Evolutionary conservation across 495 filamentous ascomycete genomes (phyloP), one percentile per base, ranked within the genome.

Genomic region (Talaromyces nanjingensis): DNA sequence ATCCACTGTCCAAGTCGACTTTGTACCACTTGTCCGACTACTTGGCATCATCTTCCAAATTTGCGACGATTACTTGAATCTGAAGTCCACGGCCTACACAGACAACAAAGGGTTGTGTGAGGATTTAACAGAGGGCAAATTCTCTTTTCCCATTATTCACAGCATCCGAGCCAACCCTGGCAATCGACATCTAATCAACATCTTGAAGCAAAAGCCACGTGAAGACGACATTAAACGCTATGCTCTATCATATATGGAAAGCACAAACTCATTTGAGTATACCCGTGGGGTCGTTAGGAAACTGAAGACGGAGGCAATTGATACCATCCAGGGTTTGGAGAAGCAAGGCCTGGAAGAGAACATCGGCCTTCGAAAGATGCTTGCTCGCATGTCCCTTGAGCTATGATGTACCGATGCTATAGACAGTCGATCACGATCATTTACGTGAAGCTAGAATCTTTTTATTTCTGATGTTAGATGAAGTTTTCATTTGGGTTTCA

Each of bases 131-230:
- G 91, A 96, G 74, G 91, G 91, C 31, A 96, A 96, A 79, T 96
- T 96, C 77, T 89, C 85, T 31, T 94, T 93, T 71, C 91, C 89
- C 3, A 89, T 98, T 68, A 97, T 98, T 63, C 93, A 98, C 74
- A 88, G 89, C 72, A 96, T 98, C 65, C 89, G 92, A 65, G 78
- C 87, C 25, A 84, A 92, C 71, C 90, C 91, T 5, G 75, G 75
- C 6, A 92, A 96, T 70, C 83, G 87, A 39, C 89, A 93, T 71
- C 81, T 98, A 53, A 77, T 96, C 64, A 96, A 94, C 68, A 97
- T 98, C 45, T 77, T 98, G 22, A 89, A 90, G 75, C 93, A 98
- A 73, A 90, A 89, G 74, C 91, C 92, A 0, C 83, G 77, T 25
- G 89, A 96, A 68, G 87, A 90, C 24, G 89, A 92, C 70, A 89